Conservation (phyloP, 2,329 filamentous ascomycete genomes). For the Graphium sp. region DNA sequence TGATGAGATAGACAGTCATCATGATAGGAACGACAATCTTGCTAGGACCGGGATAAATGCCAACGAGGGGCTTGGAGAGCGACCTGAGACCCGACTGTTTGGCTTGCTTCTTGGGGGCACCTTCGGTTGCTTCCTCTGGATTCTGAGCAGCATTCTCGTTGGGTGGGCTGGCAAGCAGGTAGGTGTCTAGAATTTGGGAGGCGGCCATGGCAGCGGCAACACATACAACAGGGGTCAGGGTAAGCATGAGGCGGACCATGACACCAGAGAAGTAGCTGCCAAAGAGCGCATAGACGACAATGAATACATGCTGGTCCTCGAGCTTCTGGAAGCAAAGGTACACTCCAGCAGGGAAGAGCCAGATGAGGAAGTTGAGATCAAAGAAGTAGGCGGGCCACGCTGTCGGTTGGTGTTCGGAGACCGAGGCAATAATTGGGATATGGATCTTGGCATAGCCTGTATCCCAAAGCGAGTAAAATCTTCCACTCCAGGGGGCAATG, state of each 20-base stretch:
- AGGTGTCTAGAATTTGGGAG: slow-evolving; percentile 79
- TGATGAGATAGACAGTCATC: slow-evolving; percentile 63
- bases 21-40: slow-evolving; percentile 62
- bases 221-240: slow-evolving; percentile 88
- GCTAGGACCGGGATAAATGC: slow-evolving; percentile 67
- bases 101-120: slow-evolving; percentile 33
- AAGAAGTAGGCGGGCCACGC: slow-evolving; percentile 99
- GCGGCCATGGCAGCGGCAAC: slow-evolving; percentile 80
- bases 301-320: slow-evolving; percentile 91
- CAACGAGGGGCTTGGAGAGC: slow-evolving; percentile 56
- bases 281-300: slow-evolving; percentile 92
- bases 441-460: slow-evolving; percentile 98
- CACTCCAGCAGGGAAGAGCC: slow-evolving; percentile 96
- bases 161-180: slow-evolving; percentile 50
- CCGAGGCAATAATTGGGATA: slow-evolving; percentile 98
- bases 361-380: slow-evolving; percentile 94
- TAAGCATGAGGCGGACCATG: slow-evolving; percentile 98
- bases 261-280: slow-evolving; percentile 97
- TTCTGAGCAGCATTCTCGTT: slow-evolving; percentile 19
- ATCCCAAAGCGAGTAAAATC: slow-evolving; percentile 99
- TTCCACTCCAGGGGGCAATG: slow-evolving; percentile 93
- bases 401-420: slow-evolving; percentile 96
- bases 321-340: slow-evolving; percentile 95
- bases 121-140: slow-evolving; percentile 24
- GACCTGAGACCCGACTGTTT: slow-evolving; percentile 46